Evolutionary conservation across 116 monocot genomes (phyloP).

Genomic region (Phalaenopsis hybrid): DNA sequence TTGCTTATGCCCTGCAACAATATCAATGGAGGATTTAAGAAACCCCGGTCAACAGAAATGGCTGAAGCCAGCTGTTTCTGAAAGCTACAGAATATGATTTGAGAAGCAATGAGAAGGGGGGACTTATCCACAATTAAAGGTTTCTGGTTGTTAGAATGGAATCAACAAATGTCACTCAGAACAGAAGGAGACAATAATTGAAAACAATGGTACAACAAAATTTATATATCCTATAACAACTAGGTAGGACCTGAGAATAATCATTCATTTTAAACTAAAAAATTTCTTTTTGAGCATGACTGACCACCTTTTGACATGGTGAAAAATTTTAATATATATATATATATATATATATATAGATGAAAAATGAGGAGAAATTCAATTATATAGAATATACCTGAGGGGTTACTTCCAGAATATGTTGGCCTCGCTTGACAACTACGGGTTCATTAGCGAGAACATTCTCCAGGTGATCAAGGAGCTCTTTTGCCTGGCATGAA

Average conservation of each 20-base stretch:
- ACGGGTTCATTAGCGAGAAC: slow-evolving; percentile 42
- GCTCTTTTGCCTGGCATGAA: slow-evolving; percentile 27
- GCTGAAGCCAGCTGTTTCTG: neutral
- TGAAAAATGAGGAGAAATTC: neutral
- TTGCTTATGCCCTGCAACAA: slow-evolving; percentile 34
- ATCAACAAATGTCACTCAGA: slow-evolving; percentile 2
- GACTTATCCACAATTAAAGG: neutral
- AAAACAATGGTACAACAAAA: neutral
- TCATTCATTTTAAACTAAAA: too few species aligned
- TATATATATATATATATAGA: too few species aligned
- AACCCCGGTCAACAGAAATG: neutral
- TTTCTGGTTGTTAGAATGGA: neutral
- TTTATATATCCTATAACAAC: neutral
- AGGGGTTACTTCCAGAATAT: slow-evolving; percentile 29
- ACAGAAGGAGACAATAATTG: neutral
- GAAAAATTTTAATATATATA: neutral
- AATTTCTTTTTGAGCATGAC: too few species aligned
- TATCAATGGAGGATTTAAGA: neutral
- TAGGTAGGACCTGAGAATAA: too few species aligned
- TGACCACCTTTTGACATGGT: too few species aligned
- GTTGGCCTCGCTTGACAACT: slow-evolving; percentile 24
- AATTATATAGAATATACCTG: slow-evolving; percentile 13
- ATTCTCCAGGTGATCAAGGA: slow-evolving; percentile 26
- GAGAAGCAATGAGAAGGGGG: neutral
- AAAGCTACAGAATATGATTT: neutral